These are phyloP conservation scores for Epicoccum nigrum DNA, from an alignment of 2,329 filamentous ascomycete genomes.

Conservation along the genomic window DNA sequence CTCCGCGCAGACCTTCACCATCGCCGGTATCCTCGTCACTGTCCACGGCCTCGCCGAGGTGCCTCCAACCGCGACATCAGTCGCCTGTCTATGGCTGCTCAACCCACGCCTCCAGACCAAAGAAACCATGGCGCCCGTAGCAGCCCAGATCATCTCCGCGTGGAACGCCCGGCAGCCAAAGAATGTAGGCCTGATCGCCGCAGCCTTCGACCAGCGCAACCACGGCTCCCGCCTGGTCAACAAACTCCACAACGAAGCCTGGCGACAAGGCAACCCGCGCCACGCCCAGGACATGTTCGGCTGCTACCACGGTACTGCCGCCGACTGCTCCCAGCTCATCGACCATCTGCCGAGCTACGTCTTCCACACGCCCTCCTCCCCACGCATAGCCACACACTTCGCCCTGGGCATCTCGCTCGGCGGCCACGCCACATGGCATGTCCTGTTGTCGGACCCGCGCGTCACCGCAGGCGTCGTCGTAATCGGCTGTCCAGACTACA, in stretches of 20 bases:
- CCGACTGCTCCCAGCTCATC: constrained; percentile 77
- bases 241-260: constrained; percentile 73
- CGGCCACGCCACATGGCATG: constrained; percentile 86
- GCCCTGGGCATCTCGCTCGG: constrained; percentile 85
- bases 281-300: constrained; percentile 95
- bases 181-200: constrained; percentile 71
- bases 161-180: constrained; percentile 62
- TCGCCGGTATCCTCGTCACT: constrained; percentile 79
- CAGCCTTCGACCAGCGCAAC: constrained; percentile 91
- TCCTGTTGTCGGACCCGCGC: constrained; percentile 76
- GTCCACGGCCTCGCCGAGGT: constrained; percentile 83
- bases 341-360: constrained; percentile 79
- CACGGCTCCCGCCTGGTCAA: constrained; percentile 78
- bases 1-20: constrained; percentile 70
- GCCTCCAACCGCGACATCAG: constrained; percentile 56
- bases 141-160: constrained; percentile 68
- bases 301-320: constrained; percentile 72
- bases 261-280: constrained; percentile 76
- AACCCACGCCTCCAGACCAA: constrained; percentile 77
- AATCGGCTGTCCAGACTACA: constrained; percentile 90
- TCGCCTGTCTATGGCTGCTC: constrained; percentile 89
- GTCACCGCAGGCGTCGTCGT: constrained; percentile 79
- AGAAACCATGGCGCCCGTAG: constrained; percentile 76
- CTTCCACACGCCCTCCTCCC: constrained; percentile 56
- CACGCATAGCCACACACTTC: constrained; percentile 66